Evolutionary conservation across 2,329 filamentous ascomycete genomes (phyloP), one percentile per base, ranked within the genome.

Genomic region (Pseudocercospora cruenta): DNA sequence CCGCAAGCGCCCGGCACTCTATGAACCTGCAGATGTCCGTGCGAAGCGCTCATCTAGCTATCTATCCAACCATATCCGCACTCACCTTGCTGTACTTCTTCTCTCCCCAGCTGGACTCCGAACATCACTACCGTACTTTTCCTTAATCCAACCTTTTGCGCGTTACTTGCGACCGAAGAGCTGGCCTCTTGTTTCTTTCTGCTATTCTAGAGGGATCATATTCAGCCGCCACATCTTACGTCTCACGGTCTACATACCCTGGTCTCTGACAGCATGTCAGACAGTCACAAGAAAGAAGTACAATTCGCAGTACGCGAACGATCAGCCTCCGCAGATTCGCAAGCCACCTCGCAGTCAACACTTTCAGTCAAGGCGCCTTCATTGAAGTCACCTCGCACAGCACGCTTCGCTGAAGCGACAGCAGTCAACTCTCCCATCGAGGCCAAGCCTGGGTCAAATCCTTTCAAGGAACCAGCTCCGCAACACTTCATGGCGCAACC

Each of bases 371-470:
- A 72, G 53, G 62, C 73, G 21, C 70, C 71, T 9, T 76, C 75
- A 33, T 65, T 76, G 54, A 73, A 72, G 68, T 76, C 86, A 45
- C 90, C 90, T 68, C 86, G 91, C 75, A 90, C 90, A 72, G 90
- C 91, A 73, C 89, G 91, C 75, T 94, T 94, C 75, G 90, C 90
- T 63, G 91, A 94, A 82, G 91, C 91, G 53, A 94, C 91, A 31
- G 86, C 90, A 28, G 88, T 94, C 60, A 84, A 93, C 81, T 94
- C 91, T 55, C 91, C 91, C 49, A 83, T 93, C 74, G 90, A 93
- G 67, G 82, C 81, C 58, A 76, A 79, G 49, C 79, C 82, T 67
- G 73, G 72, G 45, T 78, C 78, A 65, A 83, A 84, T 33, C 87
- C 88, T 8, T 91, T 91, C 73, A 83, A 84, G 72, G 85, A 89